phyloP scores from a whole-genome alignment of 164 flowering plant genomes.

The Magnolia sinica region DNA sequence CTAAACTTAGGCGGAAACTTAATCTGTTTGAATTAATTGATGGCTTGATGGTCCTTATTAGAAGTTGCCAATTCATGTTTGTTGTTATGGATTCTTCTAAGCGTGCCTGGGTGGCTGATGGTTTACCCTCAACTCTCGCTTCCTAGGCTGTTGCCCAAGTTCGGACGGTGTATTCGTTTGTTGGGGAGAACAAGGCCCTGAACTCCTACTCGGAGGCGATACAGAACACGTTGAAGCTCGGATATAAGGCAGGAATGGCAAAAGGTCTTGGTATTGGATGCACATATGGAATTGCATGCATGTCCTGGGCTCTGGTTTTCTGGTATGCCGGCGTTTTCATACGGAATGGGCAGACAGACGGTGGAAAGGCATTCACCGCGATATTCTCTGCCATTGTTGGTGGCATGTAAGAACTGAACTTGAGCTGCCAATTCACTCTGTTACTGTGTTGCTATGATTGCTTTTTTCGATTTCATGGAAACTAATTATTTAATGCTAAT shows the following conservation, averaged over 20 bases:
- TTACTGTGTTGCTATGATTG: background rate
- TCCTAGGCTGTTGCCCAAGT: conserved; percentile 92
- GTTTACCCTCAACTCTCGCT: background rate
- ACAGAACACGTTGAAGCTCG: conserved; percentile 81
- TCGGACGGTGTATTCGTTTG: conserved; percentile 89
- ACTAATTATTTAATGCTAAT: background rate
- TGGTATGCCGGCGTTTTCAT: conserved; percentile 99
- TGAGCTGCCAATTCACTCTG: background rate
- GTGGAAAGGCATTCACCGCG: conserved; percentile 97
- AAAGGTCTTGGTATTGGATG: conserved; percentile 97
- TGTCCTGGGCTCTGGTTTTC: conserved; percentile 99
- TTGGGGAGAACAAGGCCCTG: conserved; percentile 87
- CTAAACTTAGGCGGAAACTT: background rate
- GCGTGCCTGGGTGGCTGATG: no score
- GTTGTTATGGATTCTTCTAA: background rate
- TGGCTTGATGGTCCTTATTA: background rate
- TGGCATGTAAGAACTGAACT: conserved; percentile 70
- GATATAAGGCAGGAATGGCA: conserved; percentile 98
- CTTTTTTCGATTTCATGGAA: background rate
- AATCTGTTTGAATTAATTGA: background rate
- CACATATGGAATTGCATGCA: conserved; percentile 92
- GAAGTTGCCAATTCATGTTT: background rate
- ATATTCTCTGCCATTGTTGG: conserved; percentile 98
- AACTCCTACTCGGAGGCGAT: conserved; percentile 83
- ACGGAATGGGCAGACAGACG: conserved; percentile 87